phyloP scores from a whole-genome alignment of 2,329 filamentous ascomycete genomes.

The Colletotrichum falcatum region DNA sequence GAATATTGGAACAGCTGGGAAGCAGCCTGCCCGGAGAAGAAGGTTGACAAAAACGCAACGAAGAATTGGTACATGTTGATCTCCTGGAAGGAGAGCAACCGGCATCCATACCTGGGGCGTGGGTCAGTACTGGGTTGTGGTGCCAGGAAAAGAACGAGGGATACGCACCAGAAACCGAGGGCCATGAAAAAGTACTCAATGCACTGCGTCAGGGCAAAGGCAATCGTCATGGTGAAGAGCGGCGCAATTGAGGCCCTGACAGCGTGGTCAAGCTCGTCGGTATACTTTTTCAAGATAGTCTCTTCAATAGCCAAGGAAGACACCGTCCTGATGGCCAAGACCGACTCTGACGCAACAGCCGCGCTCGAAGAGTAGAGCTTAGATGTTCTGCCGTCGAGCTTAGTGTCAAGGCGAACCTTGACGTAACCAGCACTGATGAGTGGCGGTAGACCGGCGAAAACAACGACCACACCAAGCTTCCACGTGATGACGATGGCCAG shows the following conservation, averaged over 20 bases:
- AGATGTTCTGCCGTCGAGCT: slow-evolving; percentile 52
- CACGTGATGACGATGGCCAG: slow-evolving; percentile 59
- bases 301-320: slow-evolving; percentile 57
- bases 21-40: slow-evolving; percentile 58
- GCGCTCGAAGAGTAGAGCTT: slow-evolving; percentile 53
- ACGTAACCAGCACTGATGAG: slow-evolving; percentile 53
- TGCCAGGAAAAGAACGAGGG: background rate
- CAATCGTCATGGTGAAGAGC: slow-evolving; percentile 51
- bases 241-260: slow-evolving; percentile 48
- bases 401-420: slow-evolving; percentile 55
- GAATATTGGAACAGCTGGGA: slow-evolving; percentile 60
- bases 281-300: slow-evolving; percentile 48
- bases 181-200: slow-evolving; percentile 55
- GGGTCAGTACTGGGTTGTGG: background rate
- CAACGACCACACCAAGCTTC: slow-evolving; percentile 62
- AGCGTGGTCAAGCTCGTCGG: slow-evolving; percentile 48
- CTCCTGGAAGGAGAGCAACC: slow-evolving; percentile 52
- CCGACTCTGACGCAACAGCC: slow-evolving; percentile 58
- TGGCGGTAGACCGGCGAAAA: slow-evolving; percentile 55
- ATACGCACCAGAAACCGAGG: slow-evolving; percentile 54
- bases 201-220: slow-evolving; percentile 53
- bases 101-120: slow-evolving; percentile 50
- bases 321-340: slow-evolving; percentile 55
- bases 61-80: slow-evolving; percentile 58
- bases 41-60: slow-evolving; percentile 63